phyloP scores from a whole-genome alignment of 2,329 filamentous ascomycete species.

The Neofusicoccum umdonicola region DNA sequence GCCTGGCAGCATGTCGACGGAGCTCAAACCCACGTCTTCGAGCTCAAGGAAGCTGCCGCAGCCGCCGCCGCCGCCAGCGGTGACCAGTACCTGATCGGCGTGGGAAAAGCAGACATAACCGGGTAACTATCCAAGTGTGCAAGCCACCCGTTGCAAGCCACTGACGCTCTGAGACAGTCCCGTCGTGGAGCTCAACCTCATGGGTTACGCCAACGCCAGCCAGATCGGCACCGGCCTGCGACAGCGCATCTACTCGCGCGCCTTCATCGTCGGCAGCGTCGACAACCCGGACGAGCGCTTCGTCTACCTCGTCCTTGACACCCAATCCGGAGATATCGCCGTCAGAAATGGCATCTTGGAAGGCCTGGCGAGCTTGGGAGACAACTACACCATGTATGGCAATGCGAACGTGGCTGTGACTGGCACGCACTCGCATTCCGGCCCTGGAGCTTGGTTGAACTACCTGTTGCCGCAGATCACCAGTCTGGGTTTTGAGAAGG shows the following conservation, averaged over 20 bases:
- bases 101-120: slow-evolving; percentile 71
- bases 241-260: slow-evolving; percentile 82
- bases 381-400: slow-evolving; percentile 71
- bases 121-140: slow-evolving; percentile 46
- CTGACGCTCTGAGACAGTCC: slow-evolving; percentile 50
- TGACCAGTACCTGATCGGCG: slow-evolving; percentile 61
- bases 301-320: slow-evolving; percentile 84
- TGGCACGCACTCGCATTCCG: slow-evolving; percentile 89
- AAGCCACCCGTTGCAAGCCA: neutral
- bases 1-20: neutral
- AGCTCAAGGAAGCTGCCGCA: neutral
- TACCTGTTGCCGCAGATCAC: slow-evolving; percentile 92
- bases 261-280: slow-evolving; percentile 79
- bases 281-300: slow-evolving; percentile 68
- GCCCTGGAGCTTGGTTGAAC: slow-evolving; percentile 90
- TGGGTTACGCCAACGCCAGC: slow-evolving; percentile 84
- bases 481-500: slow-evolving; percentile 77
- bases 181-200: slow-evolving; percentile 85
- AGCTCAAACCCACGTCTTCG: slow-evolving; percentile 2
- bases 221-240: slow-evolving; percentile 82
- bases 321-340: slow-evolving; percentile 84
- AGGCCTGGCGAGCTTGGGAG: slow-evolving; percentile 66
- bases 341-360: slow-evolving; percentile 83
- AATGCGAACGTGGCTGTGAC: slow-evolving; percentile 84
- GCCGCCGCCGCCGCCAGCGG: slow-evolving; percentile 31